phyloP scores from a whole-genome alignment of 2,329 filamentous ascomycete species.

The Beauveria brongniartii region DNA sequence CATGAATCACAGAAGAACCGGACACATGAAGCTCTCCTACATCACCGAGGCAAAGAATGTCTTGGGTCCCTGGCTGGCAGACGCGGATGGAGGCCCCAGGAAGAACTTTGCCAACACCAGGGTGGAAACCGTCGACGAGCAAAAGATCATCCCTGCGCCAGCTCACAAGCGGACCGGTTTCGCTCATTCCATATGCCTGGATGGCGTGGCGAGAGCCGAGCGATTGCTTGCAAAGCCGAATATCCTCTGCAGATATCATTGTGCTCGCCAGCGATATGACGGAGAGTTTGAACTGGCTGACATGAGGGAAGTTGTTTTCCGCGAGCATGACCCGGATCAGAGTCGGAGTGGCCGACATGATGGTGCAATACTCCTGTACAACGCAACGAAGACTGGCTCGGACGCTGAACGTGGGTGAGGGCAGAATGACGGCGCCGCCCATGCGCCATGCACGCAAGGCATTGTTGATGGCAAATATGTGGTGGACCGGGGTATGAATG shows the following conservation, averaged over 20 bases:
- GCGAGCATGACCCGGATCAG: conserved; percentile 25
- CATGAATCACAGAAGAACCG: conserved; percentile 26
- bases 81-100: conserved; percentile 31
- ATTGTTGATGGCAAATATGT: conserved; percentile 33
- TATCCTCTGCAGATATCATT: conserved; percentile 22
- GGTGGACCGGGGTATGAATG: conserved; percentile 29
- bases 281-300: conserved; percentile 21
- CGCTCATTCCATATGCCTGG: conserved; percentile 39
- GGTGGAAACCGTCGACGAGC: conserved; percentile 25
- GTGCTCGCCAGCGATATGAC: conserved; percentile 29
- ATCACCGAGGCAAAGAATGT: conserved; percentile 23
- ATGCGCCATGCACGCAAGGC: conserved; percentile 28
- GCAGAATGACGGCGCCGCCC: conserved; percentile 27
- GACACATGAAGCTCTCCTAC: conserved; percentile 34
- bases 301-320: conserved; percentile 21
- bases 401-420: conserved; percentile 26
- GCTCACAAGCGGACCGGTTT: conserved; percentile 33
- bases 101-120: conserved; percentile 33
- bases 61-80: conserved; percentile 24
- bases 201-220: conserved; percentile 25
- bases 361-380: conserved; percentile 25
- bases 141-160: conserved; percentile 26
- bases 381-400: conserved; percentile 24
- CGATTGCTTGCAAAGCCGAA: conserved; percentile 23
- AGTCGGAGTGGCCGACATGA: conserved; percentile 33